Evolutionary conservation across 1,139 yeast species (phyloP).

Genomic region (Nakaseomyces bracarensis): DNA sequence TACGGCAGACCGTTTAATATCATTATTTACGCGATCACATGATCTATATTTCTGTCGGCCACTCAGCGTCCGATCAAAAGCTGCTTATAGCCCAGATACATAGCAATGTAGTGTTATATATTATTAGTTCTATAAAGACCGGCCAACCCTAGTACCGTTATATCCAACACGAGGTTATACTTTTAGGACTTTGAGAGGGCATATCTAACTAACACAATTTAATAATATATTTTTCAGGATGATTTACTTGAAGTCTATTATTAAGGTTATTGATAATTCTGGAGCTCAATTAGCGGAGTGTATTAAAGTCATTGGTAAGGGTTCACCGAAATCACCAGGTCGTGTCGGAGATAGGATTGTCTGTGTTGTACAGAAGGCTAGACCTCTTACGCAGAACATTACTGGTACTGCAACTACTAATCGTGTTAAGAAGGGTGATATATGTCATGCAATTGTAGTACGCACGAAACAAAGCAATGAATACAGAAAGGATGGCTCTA

Average conservation of each 20-base stretch:
- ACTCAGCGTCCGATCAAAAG: too few relatives aligned
- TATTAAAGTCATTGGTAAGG: conserved; percentile 83
- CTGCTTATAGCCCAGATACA: too few relatives aligned
- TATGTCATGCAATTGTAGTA: conserved; percentile 90
- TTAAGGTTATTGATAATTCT: conserved; percentile 87
- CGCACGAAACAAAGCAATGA: conserved; percentile 82
- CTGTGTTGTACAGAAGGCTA: conserved; percentile 89
- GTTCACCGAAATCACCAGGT: conserved; percentile 76
- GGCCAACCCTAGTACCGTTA: too few relatives aligned
- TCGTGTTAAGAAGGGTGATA: conserved; percentile 90
- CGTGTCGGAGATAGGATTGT: conserved; percentile 86
- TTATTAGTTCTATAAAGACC: too few relatives aligned
- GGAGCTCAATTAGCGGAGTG: conserved; percentile 96
- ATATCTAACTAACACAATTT: too few relatives aligned
- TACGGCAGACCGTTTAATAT: too few relatives aligned
- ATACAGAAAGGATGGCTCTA: conserved; percentile 75
- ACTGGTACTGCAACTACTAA: conserved; percentile 66
- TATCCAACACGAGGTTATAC: too few relatives aligned
- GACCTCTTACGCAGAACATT: conserved; percentile 54
- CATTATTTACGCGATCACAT: too few relatives aligned
- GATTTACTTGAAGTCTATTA: conserved; percentile 82
- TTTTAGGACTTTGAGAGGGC: too few relatives aligned
- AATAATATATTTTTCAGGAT: too few relatives aligned
- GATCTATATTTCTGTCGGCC: too few relatives aligned
- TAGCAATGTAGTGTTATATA: too few relatives aligned